These are phyloP conservation scores for Globisporangium yorkense DNA, from an alignment of 352 stramenopile genomes.

Conservation along the genomic window DNA sequence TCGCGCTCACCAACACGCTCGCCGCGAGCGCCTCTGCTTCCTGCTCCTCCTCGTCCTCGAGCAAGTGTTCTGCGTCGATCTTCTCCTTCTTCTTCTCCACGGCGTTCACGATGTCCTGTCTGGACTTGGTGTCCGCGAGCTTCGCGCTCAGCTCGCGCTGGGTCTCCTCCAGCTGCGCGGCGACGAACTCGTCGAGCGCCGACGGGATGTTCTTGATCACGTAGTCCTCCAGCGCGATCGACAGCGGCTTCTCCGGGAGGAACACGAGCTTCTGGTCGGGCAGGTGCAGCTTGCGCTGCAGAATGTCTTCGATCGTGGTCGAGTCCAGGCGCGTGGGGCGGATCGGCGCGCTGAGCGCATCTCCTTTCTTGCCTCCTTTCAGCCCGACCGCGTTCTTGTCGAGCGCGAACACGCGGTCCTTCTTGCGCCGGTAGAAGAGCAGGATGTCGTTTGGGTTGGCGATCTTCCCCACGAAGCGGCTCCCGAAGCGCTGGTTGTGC, in stretches of 20 bases:
- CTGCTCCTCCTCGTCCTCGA: slow-evolving; percentile 39
- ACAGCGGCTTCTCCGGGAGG: slow-evolving; percentile 58
- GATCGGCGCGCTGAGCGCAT: slow-evolving; percentile 34
- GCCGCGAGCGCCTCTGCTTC: slow-evolving; percentile 17
- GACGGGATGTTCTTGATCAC: slow-evolving; percentile 77
- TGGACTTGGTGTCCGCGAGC: slow-evolving; percentile 35
- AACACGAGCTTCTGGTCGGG: slow-evolving; percentile 75
- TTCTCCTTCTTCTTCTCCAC: slow-evolving; percentile 67
- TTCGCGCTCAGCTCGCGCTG: slow-evolving; percentile 54
- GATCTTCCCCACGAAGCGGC: slow-evolving; percentile 77
- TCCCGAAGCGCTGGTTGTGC: slow-evolving; percentile 85
- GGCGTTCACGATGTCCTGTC: slow-evolving; percentile 55
- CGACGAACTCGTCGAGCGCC: slow-evolving; percentile 76
- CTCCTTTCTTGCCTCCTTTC: slow-evolving; percentile 19
- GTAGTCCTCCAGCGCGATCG: slow-evolving; percentile 73
- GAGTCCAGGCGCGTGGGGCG: slow-evolving; percentile 55
- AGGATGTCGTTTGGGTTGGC: slow-evolving; percentile 88
- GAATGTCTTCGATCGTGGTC: slow-evolving; percentile 74
- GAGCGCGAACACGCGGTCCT: slow-evolving; percentile 35
- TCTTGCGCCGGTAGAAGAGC: slow-evolving; percentile 73
- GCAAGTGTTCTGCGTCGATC: slow-evolving; percentile 38
- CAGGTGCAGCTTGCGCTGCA: slow-evolving; percentile 51
- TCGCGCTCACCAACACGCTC: background rate
- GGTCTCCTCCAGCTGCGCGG: slow-evolving; percentile 58
- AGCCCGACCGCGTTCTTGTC: slow-evolving; percentile 27